Base-by-base conservation (phyloP, 164 flowering plant genomes). In the Chimonanthus praecox region DNA sequence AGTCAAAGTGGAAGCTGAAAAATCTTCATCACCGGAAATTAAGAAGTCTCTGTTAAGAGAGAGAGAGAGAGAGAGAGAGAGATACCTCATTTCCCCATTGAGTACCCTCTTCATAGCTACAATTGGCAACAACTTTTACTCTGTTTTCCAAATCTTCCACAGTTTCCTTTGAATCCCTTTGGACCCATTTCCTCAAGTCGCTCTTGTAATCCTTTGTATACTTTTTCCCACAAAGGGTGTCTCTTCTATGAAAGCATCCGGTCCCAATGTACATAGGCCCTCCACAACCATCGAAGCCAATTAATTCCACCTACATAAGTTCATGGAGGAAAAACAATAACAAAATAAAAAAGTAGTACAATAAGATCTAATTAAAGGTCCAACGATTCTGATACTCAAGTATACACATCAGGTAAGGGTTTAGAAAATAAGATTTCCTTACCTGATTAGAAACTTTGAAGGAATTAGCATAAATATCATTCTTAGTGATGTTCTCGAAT, bases 201-300 rank as follows among this genome's bases (percentile, higher is more conserved):
- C 54, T 63, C 15, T 69, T 58, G 46, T 50, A 49, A 5, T 67
- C 80, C 68, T 71, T 50, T n/a, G 54, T 67, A 47, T 71, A 83
- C 49, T 79, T 84, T 66, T 21, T 79, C 51, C 93, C 91, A 73
- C 82, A 81, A 2, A 92, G 83, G 68, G 76, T 70, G 7, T 83
- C 90, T 79, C 97, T 84, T 76, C 90, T 79, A 73, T 88, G 90
- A 72, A 92, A 92, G 71, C 94, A 90, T 18, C 94, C 97, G 0
- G 87, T 85, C 16, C 94, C 97, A 72, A 83, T 64, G 51, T 87
- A 92, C 8, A 80, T 2, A 4, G 91, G 83, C 16, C 87, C 88
- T 20, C 87, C 92, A 77, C 73, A 69, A 33, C 88, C 87, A 71
- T 82, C 90, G 43, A 90, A n/a, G 7, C 73, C 73, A 20, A 0